These are phyloP conservation scores for sorghum (Sorghum bicolor) DNA, from an alignment of 176 grass and related monocot genomes.

Conservation along the genomic window DNA sequence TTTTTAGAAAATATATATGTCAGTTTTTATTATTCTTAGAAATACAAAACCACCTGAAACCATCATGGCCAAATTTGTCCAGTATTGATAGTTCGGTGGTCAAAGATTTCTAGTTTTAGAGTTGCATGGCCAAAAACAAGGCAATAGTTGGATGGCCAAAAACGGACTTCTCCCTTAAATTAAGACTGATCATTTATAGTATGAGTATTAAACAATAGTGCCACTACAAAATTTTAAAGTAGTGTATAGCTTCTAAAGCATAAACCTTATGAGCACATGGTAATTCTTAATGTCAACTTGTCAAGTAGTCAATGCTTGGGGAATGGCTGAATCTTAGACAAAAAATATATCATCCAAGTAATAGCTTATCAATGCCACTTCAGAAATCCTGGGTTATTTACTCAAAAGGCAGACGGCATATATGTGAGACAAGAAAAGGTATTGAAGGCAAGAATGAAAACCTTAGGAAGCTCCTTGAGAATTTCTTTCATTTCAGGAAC, in stretches of 20 bases:
- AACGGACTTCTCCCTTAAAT: not conserved
- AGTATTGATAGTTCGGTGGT: no score
- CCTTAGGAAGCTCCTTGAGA: conserved; percentile 65
- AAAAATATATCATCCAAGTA: not conserved
- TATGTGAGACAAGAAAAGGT: not conserved
- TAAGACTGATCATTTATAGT: not conserved
- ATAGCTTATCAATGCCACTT: not conserved
- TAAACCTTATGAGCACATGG: conserved; percentile 4
- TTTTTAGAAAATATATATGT: no score
- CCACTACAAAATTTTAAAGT: not conserved
- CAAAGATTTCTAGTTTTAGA: no score
- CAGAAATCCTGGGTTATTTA: conserved; percentile 16
- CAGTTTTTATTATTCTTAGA: no score
- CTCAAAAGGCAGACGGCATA: not conserved
- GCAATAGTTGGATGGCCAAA: no score
- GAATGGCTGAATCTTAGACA: not conserved
- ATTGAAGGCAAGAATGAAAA: conserved; percentile 38
- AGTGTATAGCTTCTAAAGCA: not conserved
- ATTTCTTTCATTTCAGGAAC: conserved; percentile 82
- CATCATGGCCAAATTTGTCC: no score
- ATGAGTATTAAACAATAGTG: not conserved
- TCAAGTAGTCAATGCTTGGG: not conserved
- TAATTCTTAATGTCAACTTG: conserved; percentile 7
- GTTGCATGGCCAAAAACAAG: no score
- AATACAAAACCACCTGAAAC: no score